Evolutionary conservation across 768 basidiomycete genomes (phyloP).

Genomic region (Lentinula edodes): DNA sequence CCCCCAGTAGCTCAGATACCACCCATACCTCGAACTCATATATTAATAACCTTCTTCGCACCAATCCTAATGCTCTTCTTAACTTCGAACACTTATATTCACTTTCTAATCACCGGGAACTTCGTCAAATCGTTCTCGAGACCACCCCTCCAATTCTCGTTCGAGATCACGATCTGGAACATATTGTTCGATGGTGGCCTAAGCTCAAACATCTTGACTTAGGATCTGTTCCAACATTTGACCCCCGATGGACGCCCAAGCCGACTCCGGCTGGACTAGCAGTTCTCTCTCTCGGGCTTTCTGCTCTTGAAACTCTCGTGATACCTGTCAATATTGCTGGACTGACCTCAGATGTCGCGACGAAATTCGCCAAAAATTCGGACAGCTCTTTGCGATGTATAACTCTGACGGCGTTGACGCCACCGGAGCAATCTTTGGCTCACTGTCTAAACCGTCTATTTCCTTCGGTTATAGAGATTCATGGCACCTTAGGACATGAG

Average conservation of each 20-base stretch:
- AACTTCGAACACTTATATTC: conserved; percentile 27
- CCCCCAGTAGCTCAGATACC: conserved; percentile 7
- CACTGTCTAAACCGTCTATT: conserved; percentile 29
- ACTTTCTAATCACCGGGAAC: conserved; percentile 25
- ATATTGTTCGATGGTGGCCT: conserved; percentile 41
- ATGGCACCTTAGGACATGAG: conserved; percentile 27
- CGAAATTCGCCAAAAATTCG: conserved; percentile 6
- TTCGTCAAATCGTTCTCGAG: conserved; percentile 34
- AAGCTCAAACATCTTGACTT: conserved; percentile 36
- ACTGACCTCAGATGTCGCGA: conserved; percentile 3
- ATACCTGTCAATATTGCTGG: conserved; percentile 21
- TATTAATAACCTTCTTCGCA: conserved; percentile 6
- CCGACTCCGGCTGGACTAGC: conserved; percentile 23
- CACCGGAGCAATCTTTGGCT: conserved; percentile 22
- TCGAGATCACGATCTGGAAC: conserved; percentile 30
- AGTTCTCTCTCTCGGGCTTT: conserved; percentile 19
- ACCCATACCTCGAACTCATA: conserved; percentile 13
- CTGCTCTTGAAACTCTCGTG: conserved; percentile 23
- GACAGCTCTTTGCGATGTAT: conserved; percentile 24
- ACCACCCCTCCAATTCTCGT: conserved; percentile 32
- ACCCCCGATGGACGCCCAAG: conserved; percentile 13
- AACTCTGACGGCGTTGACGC: conserved; percentile 26
- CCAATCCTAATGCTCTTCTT: conserved; percentile 7
- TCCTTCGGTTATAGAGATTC: conserved; percentile 29
- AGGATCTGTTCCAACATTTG: conserved; percentile 22